Evolutionary conservation across 2,329 filamentous ascomycete genomes (phyloP).

Genomic region (Berkeleyomyces rouxiae): DNA sequence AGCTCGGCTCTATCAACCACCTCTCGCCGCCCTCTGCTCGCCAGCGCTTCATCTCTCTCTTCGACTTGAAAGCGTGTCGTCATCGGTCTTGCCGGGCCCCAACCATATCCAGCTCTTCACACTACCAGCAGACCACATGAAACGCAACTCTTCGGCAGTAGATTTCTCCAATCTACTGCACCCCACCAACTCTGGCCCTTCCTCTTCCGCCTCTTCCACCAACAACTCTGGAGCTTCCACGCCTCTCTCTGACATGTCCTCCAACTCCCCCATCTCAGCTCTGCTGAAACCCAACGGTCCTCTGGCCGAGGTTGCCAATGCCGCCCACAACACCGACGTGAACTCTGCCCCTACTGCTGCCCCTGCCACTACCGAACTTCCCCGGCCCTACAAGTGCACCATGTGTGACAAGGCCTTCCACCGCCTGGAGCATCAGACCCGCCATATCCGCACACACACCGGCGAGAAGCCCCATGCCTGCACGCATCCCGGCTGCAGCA

Average conservation of each 20-base stretch:
- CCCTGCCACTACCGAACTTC: conserved; percentile 46
- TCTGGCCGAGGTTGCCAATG: conserved; percentile 30
- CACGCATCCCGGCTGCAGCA: conserved; percentile 87
- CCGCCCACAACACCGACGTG: conserved; percentile 35
- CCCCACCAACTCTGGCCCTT: conserved; percentile 22
- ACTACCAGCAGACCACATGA: conserved; percentile 42
- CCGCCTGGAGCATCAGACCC: conserved; percentile 81
- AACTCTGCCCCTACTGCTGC: conserved; percentile 1
- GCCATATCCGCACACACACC: conserved; percentile 90
- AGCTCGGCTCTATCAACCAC: neutral
- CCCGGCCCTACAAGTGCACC: conserved; percentile 94
- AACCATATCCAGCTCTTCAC: neutral
- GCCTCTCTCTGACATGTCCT: conserved; percentile 11
- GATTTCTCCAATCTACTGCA: conserved; percentile 64
- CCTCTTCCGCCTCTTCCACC: conserved; percentile 4
- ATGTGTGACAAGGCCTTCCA: conserved; percentile 98
- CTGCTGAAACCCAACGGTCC: conserved; percentile 46
- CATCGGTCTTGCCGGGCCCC: neutral
- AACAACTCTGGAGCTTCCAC: conserved; percentile 11
- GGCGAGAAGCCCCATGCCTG: conserved; percentile 97
- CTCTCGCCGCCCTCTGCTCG: neutral
- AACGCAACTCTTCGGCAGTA: conserved; percentile 55
- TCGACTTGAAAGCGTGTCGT: neutral
- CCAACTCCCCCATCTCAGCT: conserved; percentile 10
- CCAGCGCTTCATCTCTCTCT: neutral